Base-by-base conservation (phyloP, 1,284 basidiomycete genomes). In the Rhodotorula sp. region DNA sequence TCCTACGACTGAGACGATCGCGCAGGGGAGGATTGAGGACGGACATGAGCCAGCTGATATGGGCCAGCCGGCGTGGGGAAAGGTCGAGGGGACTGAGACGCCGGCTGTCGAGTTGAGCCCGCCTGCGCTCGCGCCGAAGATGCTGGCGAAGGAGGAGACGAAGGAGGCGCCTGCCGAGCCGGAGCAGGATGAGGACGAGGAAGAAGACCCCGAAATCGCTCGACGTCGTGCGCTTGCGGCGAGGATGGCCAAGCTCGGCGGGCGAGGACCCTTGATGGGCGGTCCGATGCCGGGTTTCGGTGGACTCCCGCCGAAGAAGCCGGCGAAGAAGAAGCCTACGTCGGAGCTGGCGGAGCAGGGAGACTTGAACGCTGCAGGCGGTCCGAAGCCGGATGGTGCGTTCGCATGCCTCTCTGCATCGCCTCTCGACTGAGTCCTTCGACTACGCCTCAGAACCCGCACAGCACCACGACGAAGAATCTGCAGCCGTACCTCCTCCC, bases 211-310 rank as follows among this genome's bases (percentile, higher is more conserved):
- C 72, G 92, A 92, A 78, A 84, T 88, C 62, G 87, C 88, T 75
- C 86, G 89, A 61, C 86, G 89, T 54, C 88, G 89, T 15, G 88
- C 87, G 24, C 88, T 93, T 76, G 92, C 91, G 40, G 91, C 89
- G 40, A 85, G 91, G 66, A 93, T 94, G 91, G 92, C 90, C 65
- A 88, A 88, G 75, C 85, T 93, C 18, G 93, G 91, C 40, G 93
- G 91, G 48, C 87, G 91, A 54, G 86, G 89, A 13, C 55, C 55
- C 15, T 40, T 57, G 71, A 85, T 91, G 88, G 65, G 62, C 11
- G 50, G 48, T 8, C 71, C 71, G 16, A 73, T 73, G 70, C 56
- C 71, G 67, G 2, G 10, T 62, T 2, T n/a, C 26, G n/a, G 30
- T 46, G 55, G 55, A 20, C 37, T n/a, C 2, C 20, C 34, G 28